Conservation (phyloP, 192 early-diverging fungal genomes). For the Paraglomus brasilianum region DNA sequence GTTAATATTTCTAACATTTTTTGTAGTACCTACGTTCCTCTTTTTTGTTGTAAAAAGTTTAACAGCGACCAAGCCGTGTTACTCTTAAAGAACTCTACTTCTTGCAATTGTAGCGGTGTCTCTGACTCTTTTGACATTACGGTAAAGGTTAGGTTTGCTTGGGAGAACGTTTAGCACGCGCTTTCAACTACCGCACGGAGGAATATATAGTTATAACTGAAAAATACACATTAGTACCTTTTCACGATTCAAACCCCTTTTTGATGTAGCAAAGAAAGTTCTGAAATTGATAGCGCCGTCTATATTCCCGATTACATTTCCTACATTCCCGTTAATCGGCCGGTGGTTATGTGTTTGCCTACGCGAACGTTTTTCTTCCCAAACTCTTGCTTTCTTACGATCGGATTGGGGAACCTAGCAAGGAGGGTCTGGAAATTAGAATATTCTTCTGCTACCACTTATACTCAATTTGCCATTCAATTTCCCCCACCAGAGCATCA, state of each 20-base stretch:
- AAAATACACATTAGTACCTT: too few species aligned
- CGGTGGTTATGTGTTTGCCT: not conserved
- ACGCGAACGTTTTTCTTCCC: not conserved
- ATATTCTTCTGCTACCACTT: constrained; percentile 13
- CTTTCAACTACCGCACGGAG: too few species aligned
- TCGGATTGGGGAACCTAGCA: constrained; percentile 20
- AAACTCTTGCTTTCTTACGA: constrained; percentile 17
- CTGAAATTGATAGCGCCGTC: not conserved
- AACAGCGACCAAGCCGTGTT: constrained; percentile 6
- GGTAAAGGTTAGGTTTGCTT: too few species aligned
- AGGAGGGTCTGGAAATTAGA: constrained; percentile 24
- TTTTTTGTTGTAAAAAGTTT: constrained; percentile 1
- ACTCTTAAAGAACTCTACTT: too few species aligned
- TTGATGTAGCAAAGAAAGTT: constrained; percentile 16
- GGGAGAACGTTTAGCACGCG: too few species aligned
- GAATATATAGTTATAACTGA: too few species aligned
- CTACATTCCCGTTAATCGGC: too few species aligned
- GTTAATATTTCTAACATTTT: constrained; percentile 14
- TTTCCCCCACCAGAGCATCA: constrained; percentile 28
- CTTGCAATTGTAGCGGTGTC: constrained; percentile 6
- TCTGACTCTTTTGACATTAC: too few species aligned
- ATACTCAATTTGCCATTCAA: too few species aligned
- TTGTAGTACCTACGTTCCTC: not conserved
- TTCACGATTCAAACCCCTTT: too few species aligned
- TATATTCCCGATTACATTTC: too few species aligned